phyloP scores from a whole-genome alignment of 495 filamentous ascomycete species.

The Amniculicola lignicola region DNA sequence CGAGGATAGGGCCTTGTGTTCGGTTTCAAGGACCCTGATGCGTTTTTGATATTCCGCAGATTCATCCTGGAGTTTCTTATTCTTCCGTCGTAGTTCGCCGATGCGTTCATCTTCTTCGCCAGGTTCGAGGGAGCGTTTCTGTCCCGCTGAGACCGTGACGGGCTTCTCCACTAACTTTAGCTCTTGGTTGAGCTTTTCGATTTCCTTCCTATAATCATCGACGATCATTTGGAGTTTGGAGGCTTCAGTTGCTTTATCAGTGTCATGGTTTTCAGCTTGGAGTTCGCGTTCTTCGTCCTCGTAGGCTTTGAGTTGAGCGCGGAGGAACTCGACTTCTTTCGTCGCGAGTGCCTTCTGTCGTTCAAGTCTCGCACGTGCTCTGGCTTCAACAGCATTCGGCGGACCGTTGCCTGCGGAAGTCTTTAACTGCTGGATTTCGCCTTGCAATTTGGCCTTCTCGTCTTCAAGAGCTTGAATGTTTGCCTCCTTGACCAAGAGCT shows the following conservation, averaged over 20 bases:
- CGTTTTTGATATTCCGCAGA: conserved; percentile 64
- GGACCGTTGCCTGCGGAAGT: conserved; percentile 41
- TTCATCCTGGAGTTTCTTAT: conserved; percentile 77
- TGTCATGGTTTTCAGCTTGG: conserved; percentile 71
- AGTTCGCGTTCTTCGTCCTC: conserved; percentile 86
- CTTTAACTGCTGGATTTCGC: conserved; percentile 70
- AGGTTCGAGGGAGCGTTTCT: conserved; percentile 58
- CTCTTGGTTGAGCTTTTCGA: conserved; percentile 68
- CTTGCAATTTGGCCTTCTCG: conserved; percentile 57
- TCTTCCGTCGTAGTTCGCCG: conserved; percentile 79
- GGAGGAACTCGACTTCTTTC: conserved; percentile 90
- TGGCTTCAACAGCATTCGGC: conserved; percentile 45
- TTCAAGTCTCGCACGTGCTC: conserved; percentile 69
- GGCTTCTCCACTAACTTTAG: conserved; percentile 54
- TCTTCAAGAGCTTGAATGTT: conserved; percentile 68
- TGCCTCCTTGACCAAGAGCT: conserved; percentile 75
- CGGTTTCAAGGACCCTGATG: conserved; percentile 64
- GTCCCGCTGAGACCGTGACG: conserved; percentile 44
- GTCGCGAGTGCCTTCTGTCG: conserved; percentile 77
- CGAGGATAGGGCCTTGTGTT: conserved; percentile 65
- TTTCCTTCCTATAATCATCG: conserved; percentile 82
- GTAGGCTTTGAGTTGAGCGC: conserved; percentile 87
- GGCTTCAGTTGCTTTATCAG: conserved; percentile 71
- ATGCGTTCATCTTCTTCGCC: conserved; percentile 71
- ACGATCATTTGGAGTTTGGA: conserved; percentile 78